phyloP scores from a whole-genome alignment of 495 filamentous ascomycete genomes.

The Penicillium atrosanguineum region DNA sequence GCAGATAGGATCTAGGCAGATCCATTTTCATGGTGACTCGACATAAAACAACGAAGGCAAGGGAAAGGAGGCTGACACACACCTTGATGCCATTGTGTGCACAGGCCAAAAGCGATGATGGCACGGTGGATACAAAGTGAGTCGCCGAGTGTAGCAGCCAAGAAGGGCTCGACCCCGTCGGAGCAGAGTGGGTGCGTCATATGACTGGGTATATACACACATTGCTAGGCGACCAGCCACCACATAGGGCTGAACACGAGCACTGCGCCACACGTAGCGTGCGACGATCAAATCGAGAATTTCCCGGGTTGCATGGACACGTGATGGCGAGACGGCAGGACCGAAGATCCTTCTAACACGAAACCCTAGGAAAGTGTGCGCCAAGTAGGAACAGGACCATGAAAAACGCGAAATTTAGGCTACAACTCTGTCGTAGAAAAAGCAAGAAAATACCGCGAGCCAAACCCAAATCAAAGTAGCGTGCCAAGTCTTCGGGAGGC shows the following conservation, averaged over 20 bases:
- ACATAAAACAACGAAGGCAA: not conserved
- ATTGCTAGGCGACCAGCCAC: not conserved
- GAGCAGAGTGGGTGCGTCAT: not conserved
- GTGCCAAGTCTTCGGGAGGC: conserved; percentile 5
- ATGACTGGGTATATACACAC: not conserved
- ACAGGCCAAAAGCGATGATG: not conserved
- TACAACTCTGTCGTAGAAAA: not conserved
- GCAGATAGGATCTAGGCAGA: not conserved
- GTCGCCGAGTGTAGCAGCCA: not conserved
- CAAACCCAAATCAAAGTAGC: not conserved
- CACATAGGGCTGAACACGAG: not conserved
- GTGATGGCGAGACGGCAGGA: not conserved
- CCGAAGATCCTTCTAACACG: not conserved
- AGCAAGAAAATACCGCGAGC: not conserved
- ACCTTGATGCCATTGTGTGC: not conserved
- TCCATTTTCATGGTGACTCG: not conserved
- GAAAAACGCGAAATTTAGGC: not conserved
- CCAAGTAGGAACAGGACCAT: not conserved
- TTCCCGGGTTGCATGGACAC: not conserved
- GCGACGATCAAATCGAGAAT: not conserved
- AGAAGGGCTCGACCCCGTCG: not conserved
- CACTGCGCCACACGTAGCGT: not conserved
- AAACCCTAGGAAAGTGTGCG: not conserved
- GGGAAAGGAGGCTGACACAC: not conserved
- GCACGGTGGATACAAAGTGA: not conserved